Evolutionary conservation across 352 stramenopile genomes (phyloP), one percentile per base, ranked within the genome.

Genomic region (Globisporangium splendens): DNA sequence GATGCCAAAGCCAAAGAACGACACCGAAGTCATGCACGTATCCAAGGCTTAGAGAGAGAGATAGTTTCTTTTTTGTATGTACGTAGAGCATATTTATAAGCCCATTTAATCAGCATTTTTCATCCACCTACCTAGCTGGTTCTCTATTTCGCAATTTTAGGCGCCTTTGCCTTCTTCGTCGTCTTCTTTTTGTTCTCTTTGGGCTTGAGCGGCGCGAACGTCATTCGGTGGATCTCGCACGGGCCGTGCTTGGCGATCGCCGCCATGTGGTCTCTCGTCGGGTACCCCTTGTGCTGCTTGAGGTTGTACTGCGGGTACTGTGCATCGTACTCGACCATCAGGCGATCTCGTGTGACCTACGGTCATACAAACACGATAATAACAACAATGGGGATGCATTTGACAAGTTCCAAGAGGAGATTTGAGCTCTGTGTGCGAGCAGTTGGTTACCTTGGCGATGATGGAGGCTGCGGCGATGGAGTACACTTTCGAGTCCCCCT

Each of bases 271-370:
- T 79, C 89, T 17, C 61, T 74, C 14, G 96, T 99, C 11, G 89
- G 91, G 76, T 99, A 99, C 21, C 97, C 97, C 63, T 99, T 99
- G 81, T 99, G 94, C 70, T 98, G 88, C 31, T 84, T 85, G 28
- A 99, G 83, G 54, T 91, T 83, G 68, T 98, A 99, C 47, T 88
- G 61, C 24, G 97, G 97, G 75, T 94, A 99, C 59, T 96, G 63
- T 43, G 68, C 67, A 65, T 98, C 82, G 65, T 98, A 97, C 49
- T 89, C 79, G 51, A 95, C 69, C 97, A 99, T 99, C 43, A 99
- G 63, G n/a, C 95, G 79, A 76, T 99, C 97, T 49, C 97, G 80
- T 20, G 94, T 98, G 15, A 99, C 97, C 67, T 74, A 46, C 15
- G 28, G 12, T 18, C 1, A 2, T n/a, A 22, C 28, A 10, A 35